A percentile compares a stretch with the other conserved stretches of the same genome.
Evolutionary conservation across 441 rosid genomes (phyloP).

Genomic region (Breynia disticha): DNA sequence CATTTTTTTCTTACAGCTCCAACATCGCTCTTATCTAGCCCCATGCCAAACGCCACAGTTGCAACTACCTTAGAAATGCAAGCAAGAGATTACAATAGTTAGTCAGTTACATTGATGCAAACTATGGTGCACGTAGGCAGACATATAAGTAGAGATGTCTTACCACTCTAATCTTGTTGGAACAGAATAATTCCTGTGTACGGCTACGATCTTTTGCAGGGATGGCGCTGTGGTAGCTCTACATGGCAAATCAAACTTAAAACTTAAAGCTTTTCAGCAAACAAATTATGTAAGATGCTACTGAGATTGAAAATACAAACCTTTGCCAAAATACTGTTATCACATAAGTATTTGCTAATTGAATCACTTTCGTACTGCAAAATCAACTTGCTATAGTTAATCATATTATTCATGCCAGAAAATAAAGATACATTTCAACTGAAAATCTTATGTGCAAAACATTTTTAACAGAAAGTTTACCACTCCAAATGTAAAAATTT

Average conservation of each 20-base stretch:
- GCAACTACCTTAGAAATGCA: slow-evolving; percentile 74
- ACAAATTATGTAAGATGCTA: slow-evolving; percentile 1
- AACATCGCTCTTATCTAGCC: slow-evolving; percentile 86
- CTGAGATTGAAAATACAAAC: slow-evolving; percentile 27
- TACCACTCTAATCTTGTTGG: slow-evolving; percentile 93
- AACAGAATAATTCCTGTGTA: slow-evolving; percentile 73
- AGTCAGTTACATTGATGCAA: background rate
- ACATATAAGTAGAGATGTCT: slow-evolving; percentile 13
- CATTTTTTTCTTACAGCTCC: slow-evolving; percentile 78
- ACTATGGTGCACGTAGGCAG: background rate
- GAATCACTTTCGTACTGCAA: slow-evolving; percentile 78
- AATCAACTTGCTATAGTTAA: slow-evolving; percentile 20
- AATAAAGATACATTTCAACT: background rate
- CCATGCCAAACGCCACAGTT: slow-evolving; percentile 99
- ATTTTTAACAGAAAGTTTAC: too few species aligned
- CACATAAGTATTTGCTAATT: slow-evolving; percentile 70
- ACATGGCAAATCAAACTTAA: slow-evolving; percentile 14
- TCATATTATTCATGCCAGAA: background rate
- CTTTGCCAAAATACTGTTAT: slow-evolving; percentile 73
- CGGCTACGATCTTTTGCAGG: slow-evolving; percentile 66
- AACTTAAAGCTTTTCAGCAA: background rate
- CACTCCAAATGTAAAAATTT: too few species aligned
- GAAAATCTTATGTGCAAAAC: background rate
- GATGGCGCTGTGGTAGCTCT: slow-evolving; percentile 91
- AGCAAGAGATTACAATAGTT: slow-evolving; percentile 10